phyloP scores from a whole-genome alignment of 2,329 filamentous ascomycete species.

The Fusarium sp. region DNA sequence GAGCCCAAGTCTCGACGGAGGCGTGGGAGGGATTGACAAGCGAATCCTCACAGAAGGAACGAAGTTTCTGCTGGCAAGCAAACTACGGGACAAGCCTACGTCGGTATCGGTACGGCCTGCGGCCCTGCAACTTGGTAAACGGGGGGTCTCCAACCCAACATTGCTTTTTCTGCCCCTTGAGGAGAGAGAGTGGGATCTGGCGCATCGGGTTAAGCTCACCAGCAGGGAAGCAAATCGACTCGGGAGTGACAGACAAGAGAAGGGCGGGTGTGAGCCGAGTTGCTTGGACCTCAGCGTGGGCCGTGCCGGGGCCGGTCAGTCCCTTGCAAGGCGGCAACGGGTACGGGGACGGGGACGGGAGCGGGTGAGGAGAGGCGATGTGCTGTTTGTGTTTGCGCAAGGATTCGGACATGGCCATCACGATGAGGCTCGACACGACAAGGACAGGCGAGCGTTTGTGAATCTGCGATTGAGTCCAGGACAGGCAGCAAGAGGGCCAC shows the following conservation, averaged over 20 bases:
- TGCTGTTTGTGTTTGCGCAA: conserved; percentile 26
- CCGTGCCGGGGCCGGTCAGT: conserved; percentile 41
- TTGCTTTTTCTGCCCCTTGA: conserved; percentile 45
- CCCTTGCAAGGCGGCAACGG: conserved; percentile 25
- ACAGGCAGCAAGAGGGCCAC: not conserved
- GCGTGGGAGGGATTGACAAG: conserved; percentile 39
- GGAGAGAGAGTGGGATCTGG: conserved; percentile 42
- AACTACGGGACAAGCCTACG: conserved; percentile 35
- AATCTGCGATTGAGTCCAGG: conserved; percentile 12
- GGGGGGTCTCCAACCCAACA: conserved; percentile 30
- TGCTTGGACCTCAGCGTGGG: conserved; percentile 33
- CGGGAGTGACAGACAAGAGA: conserved; percentile 27
- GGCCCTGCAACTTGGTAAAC: conserved; percentile 37
- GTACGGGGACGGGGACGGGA: conserved; percentile 29
- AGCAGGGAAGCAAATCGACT: conserved; percentile 20
- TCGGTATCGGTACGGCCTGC: conserved; percentile 14
- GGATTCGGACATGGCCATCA: conserved; percentile 4
- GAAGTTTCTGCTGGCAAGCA: conserved; percentile 39
- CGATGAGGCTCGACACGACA: conserved; percentile 3
- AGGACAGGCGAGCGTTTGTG: conserved; percentile 13
- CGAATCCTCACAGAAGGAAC: conserved; percentile 43
- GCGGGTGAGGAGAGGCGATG: conserved; percentile 36
- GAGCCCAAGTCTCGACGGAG: conserved; percentile 27
- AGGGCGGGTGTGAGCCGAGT: conserved; percentile 31
- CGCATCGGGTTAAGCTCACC: conserved; percentile 41